Base-by-base conservation (phyloP, 1,284 basidiomycete species). In the Ganoderma sinense region DNA sequence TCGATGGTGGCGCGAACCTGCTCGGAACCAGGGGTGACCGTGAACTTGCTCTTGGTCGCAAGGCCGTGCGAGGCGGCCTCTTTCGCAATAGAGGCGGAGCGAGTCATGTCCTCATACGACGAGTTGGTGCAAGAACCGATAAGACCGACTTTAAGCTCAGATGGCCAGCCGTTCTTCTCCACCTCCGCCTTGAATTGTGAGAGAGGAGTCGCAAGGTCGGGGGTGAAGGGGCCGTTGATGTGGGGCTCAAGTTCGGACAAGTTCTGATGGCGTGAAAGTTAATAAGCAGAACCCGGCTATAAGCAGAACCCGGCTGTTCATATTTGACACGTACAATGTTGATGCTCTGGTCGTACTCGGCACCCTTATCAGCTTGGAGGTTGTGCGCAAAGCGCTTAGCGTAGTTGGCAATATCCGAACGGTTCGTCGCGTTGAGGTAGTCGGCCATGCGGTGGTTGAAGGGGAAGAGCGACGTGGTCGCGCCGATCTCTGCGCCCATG, bases 121-220 rank as follows among this genome's bases (percentile, higher is more conserved):
- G 97, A 99, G 91, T 99, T 99, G 82, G 98, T 99, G 94, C 97
- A 99, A 64, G 98, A 99, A 70, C 98, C 97, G 81, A 99, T 99
- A 70, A 99, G 91, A 72, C 91, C 95, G 78, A 99, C 98, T 87
- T 96, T 97, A 86, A 99, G 92, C 82, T 99, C 97, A 73, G 91
- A 86, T 62, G 97, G 97, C 97, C 98, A 99, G 82, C 89, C 88
- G 87, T 99, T 98, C 87, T 96, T 93, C 90, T 96, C 96, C 77
- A 96, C 96, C 77, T 91, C 96, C 66, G 88, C 85, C 73, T 94
- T 94, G 81, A 99, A 98, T 87, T 97, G 94, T 82, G 97, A 99
- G 79, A 99, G 89, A 73, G 97, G 95, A 70, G 97, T 97, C 69
- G 96, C 96, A 77, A 97, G 90, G 88, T 97, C 96, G 67, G 97